These are phyloP conservation scores for Delitschia confertaspora DNA, from an alignment of 495 filamentous ascomycete species.

Conservation along the genomic window DNA sequence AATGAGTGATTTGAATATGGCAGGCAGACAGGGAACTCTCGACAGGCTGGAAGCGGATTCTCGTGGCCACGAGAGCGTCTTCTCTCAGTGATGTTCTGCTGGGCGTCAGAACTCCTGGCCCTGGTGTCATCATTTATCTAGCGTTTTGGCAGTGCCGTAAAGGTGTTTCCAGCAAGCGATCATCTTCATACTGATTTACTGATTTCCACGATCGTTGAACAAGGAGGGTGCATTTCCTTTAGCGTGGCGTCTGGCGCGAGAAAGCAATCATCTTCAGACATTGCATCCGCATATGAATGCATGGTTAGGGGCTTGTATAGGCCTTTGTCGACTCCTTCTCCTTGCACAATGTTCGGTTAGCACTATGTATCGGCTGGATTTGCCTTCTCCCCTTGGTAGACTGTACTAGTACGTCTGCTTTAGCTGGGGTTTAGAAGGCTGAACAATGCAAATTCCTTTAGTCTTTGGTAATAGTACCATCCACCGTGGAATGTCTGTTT, in stretches of 20 bases:
- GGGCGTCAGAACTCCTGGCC: no score
- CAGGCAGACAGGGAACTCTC: conserved; percentile 35
- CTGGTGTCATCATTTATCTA: no score
- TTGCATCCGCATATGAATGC: conserved; percentile 18
- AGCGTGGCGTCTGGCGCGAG: conserved; percentile 25
- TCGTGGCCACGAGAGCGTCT: conserved; percentile 41
- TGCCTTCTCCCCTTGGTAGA: no score
- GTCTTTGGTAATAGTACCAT: no score
- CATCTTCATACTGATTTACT: neutral
- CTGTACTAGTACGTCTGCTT: no score
- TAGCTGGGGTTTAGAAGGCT: no score
- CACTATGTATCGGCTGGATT: no score
- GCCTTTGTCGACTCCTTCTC: no score
- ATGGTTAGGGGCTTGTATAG: conserved; percentile 16
- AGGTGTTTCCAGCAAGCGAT: neutral
- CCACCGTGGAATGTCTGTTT: no score
- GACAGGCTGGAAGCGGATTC: conserved; percentile 43
- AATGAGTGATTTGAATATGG: conserved; percentile 42
- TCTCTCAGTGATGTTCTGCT: conserved; percentile 35
- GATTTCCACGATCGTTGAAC: neutral
- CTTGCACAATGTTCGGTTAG: no score
- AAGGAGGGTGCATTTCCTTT: conserved; percentile 6
- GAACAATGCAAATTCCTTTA: no score
- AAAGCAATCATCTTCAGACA: neutral
- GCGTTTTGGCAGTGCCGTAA: no score